phyloP scores from a whole-genome alignment of 2,329 filamentous ascomycete species.

The Ophiocordyceps sinensis region DNA sequence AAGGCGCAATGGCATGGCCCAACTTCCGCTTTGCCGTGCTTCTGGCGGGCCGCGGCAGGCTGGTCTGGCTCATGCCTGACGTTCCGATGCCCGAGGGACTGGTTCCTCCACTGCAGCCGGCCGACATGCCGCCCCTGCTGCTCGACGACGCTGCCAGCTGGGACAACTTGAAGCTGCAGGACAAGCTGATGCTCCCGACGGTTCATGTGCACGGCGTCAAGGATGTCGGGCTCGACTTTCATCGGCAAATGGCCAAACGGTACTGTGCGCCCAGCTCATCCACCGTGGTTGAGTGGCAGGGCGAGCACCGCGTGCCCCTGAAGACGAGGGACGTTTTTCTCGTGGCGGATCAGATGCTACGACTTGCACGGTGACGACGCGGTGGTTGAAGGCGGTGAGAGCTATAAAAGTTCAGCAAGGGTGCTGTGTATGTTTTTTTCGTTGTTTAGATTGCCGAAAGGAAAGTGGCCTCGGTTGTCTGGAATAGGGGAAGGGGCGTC shows the following conservation, averaged over 20 bases:
- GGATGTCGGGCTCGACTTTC: constrained; percentile 42
- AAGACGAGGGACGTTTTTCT: constrained; percentile 1
- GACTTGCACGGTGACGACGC: not conserved
- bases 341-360: not conserved
- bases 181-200: constrained; percentile 4
- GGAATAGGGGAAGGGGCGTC: no score
- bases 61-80: constrained; percentile 3
- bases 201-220: constrained; percentile 21
- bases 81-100: constrained; percentile 1
- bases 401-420: no score
- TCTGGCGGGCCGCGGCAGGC: constrained; percentile 4
- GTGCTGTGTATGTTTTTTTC: no score
- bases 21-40: constrained; percentile 6
- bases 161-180: not conserved
- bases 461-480: no score
- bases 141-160: not conserved
- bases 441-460: no score
- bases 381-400: no score
- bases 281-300: constrained; percentile 1
- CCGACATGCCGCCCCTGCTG: not conserved
- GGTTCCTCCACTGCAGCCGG: not conserved
- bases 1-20: not conserved
- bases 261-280: constrained; percentile 1
- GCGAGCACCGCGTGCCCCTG: constrained; percentile 1
- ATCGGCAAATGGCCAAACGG: constrained; percentile 19